Base-by-base conservation (phyloP, 345 rosid genomes). In the Aquilaria malaccensis region DNA sequence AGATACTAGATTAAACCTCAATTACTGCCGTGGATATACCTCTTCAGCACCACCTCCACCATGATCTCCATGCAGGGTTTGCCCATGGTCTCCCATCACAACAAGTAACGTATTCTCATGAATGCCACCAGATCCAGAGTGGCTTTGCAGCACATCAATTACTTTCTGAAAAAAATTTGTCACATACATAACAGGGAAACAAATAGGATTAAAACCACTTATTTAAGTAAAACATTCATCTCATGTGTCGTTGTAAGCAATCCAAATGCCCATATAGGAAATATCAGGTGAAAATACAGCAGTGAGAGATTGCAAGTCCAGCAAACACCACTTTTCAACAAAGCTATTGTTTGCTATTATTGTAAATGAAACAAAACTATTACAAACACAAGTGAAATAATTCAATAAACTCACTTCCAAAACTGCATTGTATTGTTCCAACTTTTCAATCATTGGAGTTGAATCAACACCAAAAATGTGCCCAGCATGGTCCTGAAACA, bases 71-170 rank as follows among this genome's bases (percentile, higher is more conserved):
- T 89, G 87, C 63, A 85, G 57, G 56, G 98, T 89, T 87, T 93
- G 97, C 50, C 98, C 98, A 74, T 93, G 98, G 68, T 89, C 97
- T 68, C 97, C 98, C 96, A 89, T 87, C 62, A 93, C 97, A 61
- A 93, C 78, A 64, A 93, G 89, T 68, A 85, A 70, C 59, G 94
- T 93, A 58, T 74, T 87, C 77, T 87, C 96, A 74, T 93, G 96
- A 55, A 85, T 64, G 29, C 85, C 89, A 63, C 98, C 94, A 1
- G 88, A 87, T 58, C 83, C 85, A 32, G 90, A 87, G 69, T 85
- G 83, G 69, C 75, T 80, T 72, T 71, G 80, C 22, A 93, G 74
- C 63, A 71, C 73, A 64, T 62, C 50, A 63, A 89, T 80, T 60
- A 93, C 85, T 72, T 83, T 79, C 96, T 89, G 80, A 43, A 63